Base-by-base conservation (phyloP, 2,329 filamentous ascomycete species). In the Clonostachys rosea region DNA sequence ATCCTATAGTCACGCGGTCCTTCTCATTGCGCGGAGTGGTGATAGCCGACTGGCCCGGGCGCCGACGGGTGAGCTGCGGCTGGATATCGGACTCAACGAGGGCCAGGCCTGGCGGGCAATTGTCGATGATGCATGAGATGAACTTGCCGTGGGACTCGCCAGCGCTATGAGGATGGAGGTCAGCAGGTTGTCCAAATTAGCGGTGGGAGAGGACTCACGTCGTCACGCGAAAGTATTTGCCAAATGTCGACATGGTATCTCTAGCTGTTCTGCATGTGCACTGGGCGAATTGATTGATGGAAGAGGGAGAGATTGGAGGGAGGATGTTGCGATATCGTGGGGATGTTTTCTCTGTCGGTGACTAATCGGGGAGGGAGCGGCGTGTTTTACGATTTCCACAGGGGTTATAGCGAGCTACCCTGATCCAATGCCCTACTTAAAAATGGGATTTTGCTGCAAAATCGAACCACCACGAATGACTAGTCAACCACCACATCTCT, bases 101-200 rank as follows among this genome's bases (percentile, higher is more conserved):
- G 59, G 84, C 74, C 77, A 97, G 86, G 59, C 89, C 89, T 13
- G 94, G 91, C 35, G 92, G 94, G 62, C 84, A 88, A 58, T 91
- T 91, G 65, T 97, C 92, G 69, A 97, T 86, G 60, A 97, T 96
- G 74, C 89, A 95, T 62, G 91, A 91, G 60, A 97, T 91, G 34
- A 87, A 92, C 60, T 85, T 86, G 74, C 92, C 95, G 73, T 96
- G 92, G 48, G 89, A 95, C 62, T 77, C 73, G 62, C 74, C 73
- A 54, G 71, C 74, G 59, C 73, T 74, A 54, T 45, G 47, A 39
- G 10, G 36, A 39, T 39, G 36, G 36, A 39, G 36, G 36, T 39
- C 36, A 39, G 36, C 36, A 39, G 36, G 10, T 39, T 39, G 36
- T 39, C 36, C 36, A 39, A 11, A n/a, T 39, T 39, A n/a, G 36